Base-by-base conservation (phyloP, 208 protist species). In the Wallacemonas sp. region DNA sequence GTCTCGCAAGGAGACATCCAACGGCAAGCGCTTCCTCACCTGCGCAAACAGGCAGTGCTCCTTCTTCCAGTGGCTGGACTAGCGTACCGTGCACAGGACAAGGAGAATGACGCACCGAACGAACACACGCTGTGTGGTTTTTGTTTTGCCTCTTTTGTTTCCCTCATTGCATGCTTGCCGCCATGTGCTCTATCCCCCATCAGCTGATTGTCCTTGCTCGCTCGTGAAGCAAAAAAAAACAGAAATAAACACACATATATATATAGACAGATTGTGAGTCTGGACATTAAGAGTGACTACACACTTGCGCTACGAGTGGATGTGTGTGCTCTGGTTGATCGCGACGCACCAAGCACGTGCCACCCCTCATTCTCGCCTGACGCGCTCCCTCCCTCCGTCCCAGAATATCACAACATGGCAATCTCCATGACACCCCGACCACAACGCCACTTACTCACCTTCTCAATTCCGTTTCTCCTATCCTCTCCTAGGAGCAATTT, bases 31-130 rank as follows among this genome's bases (percentile, higher is more conserved):
- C n/a, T 96, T 96, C 65, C 71, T 84, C 6, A 93, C 85, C 12
- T 96, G 90, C 63, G 74, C 75, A 0, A 78, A 54, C 67, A 66
- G 79, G 12, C 65, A 84, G 56, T 96, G 90, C 62, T 57, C 39
- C 8, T 96, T 93, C 55, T 96, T 96, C 66, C 76, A 91, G 71
- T 96, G 90, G 88, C 16, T 84, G 1, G 87, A 93, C 49, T 83
- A 66, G 36, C 36, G 14, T 41, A 14, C 9, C 36, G 9, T 41
- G 36, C 9, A 41, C 36, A 41, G 36, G 9, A 41, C 36, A 6
- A 6, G 36, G 36, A 17, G 9, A 41, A 6, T 14, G 14, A 14
- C 36, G 36, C 36, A 41, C 14, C n/a, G n/a, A n/a, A n/a, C 14
- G 36, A 17, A 14, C 36, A 41, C 36, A 41, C 36, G 36, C 36